Evolutionary conservation across 2,329 filamentous ascomycete species (phyloP), one percentile per base, ranked within the genome.

Genomic region (Talaromyces rugulosus): DNA sequence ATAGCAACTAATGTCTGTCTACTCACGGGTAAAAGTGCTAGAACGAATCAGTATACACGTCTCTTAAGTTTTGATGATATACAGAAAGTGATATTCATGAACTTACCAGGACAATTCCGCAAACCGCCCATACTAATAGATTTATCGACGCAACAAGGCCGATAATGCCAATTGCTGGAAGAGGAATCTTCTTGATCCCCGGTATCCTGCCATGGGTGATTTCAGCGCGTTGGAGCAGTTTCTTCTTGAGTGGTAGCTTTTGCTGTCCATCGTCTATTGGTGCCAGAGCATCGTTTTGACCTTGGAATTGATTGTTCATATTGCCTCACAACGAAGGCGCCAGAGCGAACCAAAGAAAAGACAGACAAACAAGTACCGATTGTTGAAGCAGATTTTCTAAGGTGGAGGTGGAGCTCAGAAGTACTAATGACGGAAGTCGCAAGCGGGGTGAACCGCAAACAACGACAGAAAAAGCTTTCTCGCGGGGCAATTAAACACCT

Each of bases 91-190:
- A 16, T n/a, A 6, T 40, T n/a, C 12, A 16, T 16, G 5, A 5
- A 69, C 78, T 55, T 77, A 85, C 83, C 67, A 87, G 69, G 3
- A 88, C 81, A 64, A 87, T 80, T 9, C 80, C 85, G 9, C 82
- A 82, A 27, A 80, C 82, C 56, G 82, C 77, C 86, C 86, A 88
- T 8, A 85, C 83, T 2, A 85, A 58, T 3, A 83, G 68, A 70
- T 88, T 88, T 58, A 86, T 71, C 4, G 80, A 56, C 1, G 82
- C 77, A 47, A 88, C 73, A 0, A 83, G 72, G 1, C 80, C 54
- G 31, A 88, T 86, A 33, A 87, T 85, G 1, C 81, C 82, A 44
- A 88, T 76, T 0, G 83, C 85, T 1, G 80, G 73, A 4, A 86
- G 80, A 0, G 85, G 86, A 4, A 88, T 77, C 61, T 79, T 83